Conservation (phyloP, 1,284 basidiomycete genomes). For the Flammula alnicola region DNA sequence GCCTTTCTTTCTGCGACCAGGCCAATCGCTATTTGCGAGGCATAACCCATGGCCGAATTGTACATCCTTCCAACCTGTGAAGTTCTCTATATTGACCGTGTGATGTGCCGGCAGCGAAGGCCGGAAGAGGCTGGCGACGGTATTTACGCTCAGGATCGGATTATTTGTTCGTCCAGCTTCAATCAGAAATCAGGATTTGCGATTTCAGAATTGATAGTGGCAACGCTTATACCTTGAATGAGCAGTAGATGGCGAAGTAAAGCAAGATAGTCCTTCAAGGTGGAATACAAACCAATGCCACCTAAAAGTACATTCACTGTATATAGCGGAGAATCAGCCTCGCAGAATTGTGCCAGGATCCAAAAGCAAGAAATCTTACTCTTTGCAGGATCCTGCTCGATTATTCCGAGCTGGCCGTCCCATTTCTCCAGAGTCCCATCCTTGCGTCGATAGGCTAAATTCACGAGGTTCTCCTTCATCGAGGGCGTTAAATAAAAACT, state of each 20-base stretch:
- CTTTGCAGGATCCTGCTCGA: slow-evolving; percentile 20
- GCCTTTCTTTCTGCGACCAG: slow-evolving; percentile 28
- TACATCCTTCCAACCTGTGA: slow-evolving; percentile 17
- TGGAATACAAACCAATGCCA: slow-evolving; percentile 30
- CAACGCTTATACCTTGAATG: slow-evolving; percentile 30
- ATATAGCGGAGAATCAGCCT: not conserved
- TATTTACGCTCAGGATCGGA: slow-evolving; percentile 22
- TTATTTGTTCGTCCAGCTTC: slow-evolving; percentile 19
- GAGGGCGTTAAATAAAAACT: slow-evolving; percentile 25
- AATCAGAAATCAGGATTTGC: not conserved
- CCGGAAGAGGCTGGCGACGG: slow-evolving; percentile 23
- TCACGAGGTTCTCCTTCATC: slow-evolving; percentile 18
- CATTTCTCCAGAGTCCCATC: slow-evolving; percentile 22
- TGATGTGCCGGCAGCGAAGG: slow-evolving; percentile 13
- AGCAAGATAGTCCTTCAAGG: slow-evolving; percentile 33
- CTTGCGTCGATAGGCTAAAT: slow-evolving; percentile 21
- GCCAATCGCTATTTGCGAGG: slow-evolving; percentile 28
- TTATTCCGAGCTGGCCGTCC: slow-evolving; percentile 18
- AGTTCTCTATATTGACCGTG: slow-evolving; percentile 10
- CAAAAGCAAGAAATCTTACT: slow-evolving; percentile 9
- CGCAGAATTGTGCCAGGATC: no score
- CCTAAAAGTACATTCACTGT: slow-evolving; percentile 19
- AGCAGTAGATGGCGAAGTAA: slow-evolving; percentile 36
- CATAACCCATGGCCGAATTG: slow-evolving; percentile 30
- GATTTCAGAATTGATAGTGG: not conserved